Evolutionary conservation across 306 rosid genomes (phyloP), one percentile per base, ranked within the genome.

Genomic region (Acacia acuminata): DNA sequence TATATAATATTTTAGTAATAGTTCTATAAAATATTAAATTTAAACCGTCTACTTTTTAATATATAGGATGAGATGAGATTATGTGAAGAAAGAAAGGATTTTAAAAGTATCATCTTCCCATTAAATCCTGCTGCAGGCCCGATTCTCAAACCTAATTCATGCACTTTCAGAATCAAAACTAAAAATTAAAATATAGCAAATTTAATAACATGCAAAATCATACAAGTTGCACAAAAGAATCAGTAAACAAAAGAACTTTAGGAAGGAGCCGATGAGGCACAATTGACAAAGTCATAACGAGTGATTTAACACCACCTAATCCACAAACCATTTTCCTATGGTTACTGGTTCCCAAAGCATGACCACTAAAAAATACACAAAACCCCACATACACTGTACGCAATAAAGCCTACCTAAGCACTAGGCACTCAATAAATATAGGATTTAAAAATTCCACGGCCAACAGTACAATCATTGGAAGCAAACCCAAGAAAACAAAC

Each of bases 401-500:
- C 8, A 55, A 51, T 44, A 44, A 72, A 63, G 38, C 36, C 38
- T 27, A 27, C 38, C 34, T 12, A 63, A 25, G 36, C 40, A 25
- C 53, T 40, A 63, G 34, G 38, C 69, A 36, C 43, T 25, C 30
- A 42, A 38, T 30, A 64, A 38, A 17, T 40, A 78, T 42, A 27
- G 42, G 44, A 34, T 45, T 53, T 32, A 20, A 50, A 61, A 48
- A 66, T 15, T 40, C 44, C 50, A 63, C 13, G 53, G 76, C 71
- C 71, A 20, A 65, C 36, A 38, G 5, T 36, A 63, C 42, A 63
- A 45, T 38, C 32, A 48, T 36, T 75, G 71, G 44, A 60, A 72
- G 67, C 79, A 58, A 79, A 79, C 73, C 71, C 84, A 66, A 71
- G 66, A 50, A 77, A 79, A 81, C 73, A 53, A 45, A 60, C 38